Conservation (phyloP, 306 rosid genomes). For the Vachellia collinsii region DNA sequence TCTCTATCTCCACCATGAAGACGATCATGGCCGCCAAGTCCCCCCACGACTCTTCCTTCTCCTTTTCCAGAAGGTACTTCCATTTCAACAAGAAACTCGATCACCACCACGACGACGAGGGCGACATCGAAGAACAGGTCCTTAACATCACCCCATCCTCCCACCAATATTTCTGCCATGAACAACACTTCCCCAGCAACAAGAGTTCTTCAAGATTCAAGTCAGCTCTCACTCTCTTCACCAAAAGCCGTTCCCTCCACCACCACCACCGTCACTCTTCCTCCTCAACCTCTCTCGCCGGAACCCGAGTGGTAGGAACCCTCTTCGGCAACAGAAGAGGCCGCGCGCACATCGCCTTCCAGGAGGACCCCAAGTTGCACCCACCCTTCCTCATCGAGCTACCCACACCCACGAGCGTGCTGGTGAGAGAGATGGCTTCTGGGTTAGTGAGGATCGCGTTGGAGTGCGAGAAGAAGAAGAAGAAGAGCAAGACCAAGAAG, state of each 20-base stretch:
- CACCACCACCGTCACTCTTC: background rate
- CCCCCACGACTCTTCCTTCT: constrained; percentile 78
- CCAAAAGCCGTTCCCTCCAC: constrained; percentile 35
- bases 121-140: constrained; percentile 41
- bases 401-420: constrained; percentile 70
- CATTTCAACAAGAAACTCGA: constrained; percentile 67
- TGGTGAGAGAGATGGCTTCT: constrained; percentile 87
- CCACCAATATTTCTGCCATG: constrained; percentile 43
- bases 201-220: constrained; percentile 51
- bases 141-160: constrained; percentile 51
- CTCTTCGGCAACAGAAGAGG: constrained; percentile 84
- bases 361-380: constrained; percentile 52
- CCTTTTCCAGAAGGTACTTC: constrained; percentile 83
- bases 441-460: constrained; percentile 81
- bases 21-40: constrained; percentile 70
- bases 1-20: constrained; percentile 30
- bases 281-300: constrained; percentile 23
- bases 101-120: constrained; percentile 43
- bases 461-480: constrained; percentile 74
- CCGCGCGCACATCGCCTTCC: constrained; percentile 76
- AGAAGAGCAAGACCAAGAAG: background rate
- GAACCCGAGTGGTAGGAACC: constrained; percentile 68
- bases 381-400: constrained; percentile 73
- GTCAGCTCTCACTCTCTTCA: constrained; percentile 51
- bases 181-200: constrained; percentile 29